Evolutionary conservation across 345 rosid species (phyloP).

Genomic region (Euphorbia peplus): DNA sequence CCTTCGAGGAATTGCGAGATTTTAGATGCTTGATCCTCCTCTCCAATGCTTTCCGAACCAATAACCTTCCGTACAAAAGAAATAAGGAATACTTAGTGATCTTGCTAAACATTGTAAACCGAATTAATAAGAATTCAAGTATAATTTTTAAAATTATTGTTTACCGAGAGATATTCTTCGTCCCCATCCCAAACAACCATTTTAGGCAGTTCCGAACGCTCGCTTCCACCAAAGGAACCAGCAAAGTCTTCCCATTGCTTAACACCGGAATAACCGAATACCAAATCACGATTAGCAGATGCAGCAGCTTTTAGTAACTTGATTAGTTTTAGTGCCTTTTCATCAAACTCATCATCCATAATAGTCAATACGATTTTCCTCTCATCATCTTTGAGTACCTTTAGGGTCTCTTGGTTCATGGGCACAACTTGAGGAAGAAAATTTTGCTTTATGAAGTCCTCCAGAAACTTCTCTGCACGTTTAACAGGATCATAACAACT

Average conservation of each 20-base stretch:
- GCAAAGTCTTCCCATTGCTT: conserved; percentile 78
- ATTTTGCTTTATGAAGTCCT: conserved; percentile 78
- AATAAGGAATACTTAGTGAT: no score
- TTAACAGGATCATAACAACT: conserved; percentile 12
- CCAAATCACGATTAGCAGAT: conserved; percentile 81
- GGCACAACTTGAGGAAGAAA: conserved; percentile 78
- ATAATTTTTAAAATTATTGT: conserved; percentile 10
- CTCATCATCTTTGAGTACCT: conserved; percentile 73
- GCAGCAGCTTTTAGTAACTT: conserved; percentile 83
- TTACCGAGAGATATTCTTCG: conserved; percentile 69
- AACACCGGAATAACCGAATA: conserved; percentile 82
- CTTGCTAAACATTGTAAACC: background rate
- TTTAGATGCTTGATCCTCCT: conserved; percentile 72
- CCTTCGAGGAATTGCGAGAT: conserved; percentile 74
- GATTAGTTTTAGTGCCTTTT: conserved; percentile 52
- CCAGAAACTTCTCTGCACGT: conserved; percentile 64
- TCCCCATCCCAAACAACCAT: conserved; percentile 87
- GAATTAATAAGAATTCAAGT: background rate
- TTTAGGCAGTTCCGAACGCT: conserved; percentile 64
- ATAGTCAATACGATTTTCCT: conserved; percentile 77
- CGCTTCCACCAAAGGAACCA: conserved; percentile 56
- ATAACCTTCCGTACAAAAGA: conserved; percentile 42
- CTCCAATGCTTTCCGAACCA: conserved; percentile 55
- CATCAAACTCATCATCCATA: conserved; percentile 72
- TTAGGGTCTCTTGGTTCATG: conserved; percentile 66